Base-by-base conservation (phyloP, 108 stramenopile species). In the Chaetoceros tenuissimus region DNA sequence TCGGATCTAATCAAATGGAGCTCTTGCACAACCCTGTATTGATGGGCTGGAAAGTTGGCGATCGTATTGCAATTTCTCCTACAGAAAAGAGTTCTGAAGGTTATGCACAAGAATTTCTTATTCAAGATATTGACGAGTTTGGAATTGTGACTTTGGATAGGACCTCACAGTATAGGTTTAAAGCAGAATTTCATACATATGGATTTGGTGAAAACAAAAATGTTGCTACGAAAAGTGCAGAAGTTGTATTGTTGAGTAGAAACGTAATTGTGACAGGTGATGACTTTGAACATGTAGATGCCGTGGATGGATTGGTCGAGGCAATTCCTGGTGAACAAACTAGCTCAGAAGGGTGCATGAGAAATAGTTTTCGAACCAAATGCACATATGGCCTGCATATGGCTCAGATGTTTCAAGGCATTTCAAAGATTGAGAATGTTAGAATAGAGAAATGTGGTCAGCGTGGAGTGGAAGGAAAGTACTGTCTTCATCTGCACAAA, bases 231-330 rank as follows among this genome's bases (percentile, higher is more conserved):
- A 58, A 66, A 62, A 65, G 71, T 17, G 77, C 80, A 0, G 80
- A 82, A 63, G 77, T 82, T 10, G 61, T 78, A 56, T 75, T 75
- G 27, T 62, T 82, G 21, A 68, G 66, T 16, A 48, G 80, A 1
- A 78, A 78, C 43, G 57, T 82, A 52, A 60, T 82, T 2, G 63
- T 82, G 24, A 78, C 80, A 1, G 80, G 80, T 1, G 80, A 82
- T 53, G 77, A 75, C n/a, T 78, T 77, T 48, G 44, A 63, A 46
- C 63, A 77, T 53, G 58, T 75, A 22, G 17, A 48, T 18, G 78
- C 77, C 60, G 80, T 78, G 55, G 53, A 69, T 3, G 46, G 21
- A 24, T 57, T 82, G 1, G 60, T 70, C 3, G 71, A 75, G 16
- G 59, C 69, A 16, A 53, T 74, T 20, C 24, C 34, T 28, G 77